Percentiles rank a stretch among this genome's conserved stretches.
Evolutionary conservation across 495 filamentous ascomycete species (phyloP).

Genomic region (Daldinia bambusicola): DNA sequence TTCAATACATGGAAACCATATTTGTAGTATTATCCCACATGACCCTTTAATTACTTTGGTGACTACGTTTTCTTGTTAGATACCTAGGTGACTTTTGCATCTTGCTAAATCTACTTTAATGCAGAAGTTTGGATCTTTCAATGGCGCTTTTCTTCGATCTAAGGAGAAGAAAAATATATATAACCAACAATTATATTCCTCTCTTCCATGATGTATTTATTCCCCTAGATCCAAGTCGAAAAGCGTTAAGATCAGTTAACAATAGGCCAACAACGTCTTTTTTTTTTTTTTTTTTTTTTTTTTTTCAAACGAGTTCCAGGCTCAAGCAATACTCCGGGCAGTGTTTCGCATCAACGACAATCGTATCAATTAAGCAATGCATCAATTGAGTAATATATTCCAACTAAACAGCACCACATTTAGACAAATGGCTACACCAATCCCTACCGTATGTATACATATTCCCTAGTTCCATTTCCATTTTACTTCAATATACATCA

Average conservation of each 20-base stretch:
- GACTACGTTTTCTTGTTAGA: background rate
- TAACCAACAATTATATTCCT: background rate
- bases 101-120: background rate
- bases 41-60: background rate
- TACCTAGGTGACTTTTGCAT: background rate
- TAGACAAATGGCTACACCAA: background rate
- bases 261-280: background rate
- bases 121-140: background rate
- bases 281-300: background rate
- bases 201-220: background rate
- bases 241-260: background rate
- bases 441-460: slow-evolving; percentile 12
- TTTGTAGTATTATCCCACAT: background rate
- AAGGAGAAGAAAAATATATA: background rate
- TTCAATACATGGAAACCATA: background rate
- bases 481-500: background rate
- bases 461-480: background rate
- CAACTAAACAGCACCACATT: background rate
- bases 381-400: background rate
- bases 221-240: background rate
- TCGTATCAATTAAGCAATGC: background rate
- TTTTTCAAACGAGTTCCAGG: background rate
- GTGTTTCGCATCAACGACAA: background rate
- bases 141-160: background rate
- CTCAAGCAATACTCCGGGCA: background rate